Base-by-base conservation (phyloP, 257 asterid species). In the Fraxinus anomala region DNA sequence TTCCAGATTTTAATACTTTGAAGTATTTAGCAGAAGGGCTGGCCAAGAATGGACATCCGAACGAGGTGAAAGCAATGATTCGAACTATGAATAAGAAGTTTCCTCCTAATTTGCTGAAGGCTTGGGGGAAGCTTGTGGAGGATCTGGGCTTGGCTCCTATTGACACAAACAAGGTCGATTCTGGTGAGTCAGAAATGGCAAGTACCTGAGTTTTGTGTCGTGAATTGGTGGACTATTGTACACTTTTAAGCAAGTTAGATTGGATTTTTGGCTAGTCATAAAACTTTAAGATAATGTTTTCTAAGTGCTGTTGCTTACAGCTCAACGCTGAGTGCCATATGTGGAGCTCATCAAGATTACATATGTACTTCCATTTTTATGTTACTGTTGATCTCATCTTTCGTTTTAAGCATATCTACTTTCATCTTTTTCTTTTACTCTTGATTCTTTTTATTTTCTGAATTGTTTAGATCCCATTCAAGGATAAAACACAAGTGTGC, bases 1-100 rank as follows among this genome's bases (percentile, higher is more conserved):
- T 91, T 79, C 97, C 96, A 0, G 92, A 91, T 86, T 94, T 91
- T 44, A 85, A 82, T 80, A 90, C 94, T 10, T 82, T 89, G 88
- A 90, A 91, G 90, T 73, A 87, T 86, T 83, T 95, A 83, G 80
- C 84, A 2, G 89, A 80, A 49, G 99, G 98, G 7, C 73, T 92
- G 83, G 92, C 71, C 66, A 77, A 82, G 65, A 83, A 28, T 69
- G 89, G 85, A 71, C 87, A 84, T 74, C 74, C 42, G 80, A 66
- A 67, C 36, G 94, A 89, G 67, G 93, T 90, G 10, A 90, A 86
- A 81, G 89, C 76, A 74, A 80, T 95, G 90, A 80, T 91, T 36
- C 56, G 88, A 82, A 89, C 91, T 2, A 83, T 88, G 85, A 89
- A 86, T 79, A 90, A 90, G 82, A 89, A 84, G 87, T 91, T 90